These are phyloP conservation scores for Neoboletus magnificus DNA, from an alignment of 768 basidiomycete species.

Conservation along the genomic window DNA sequence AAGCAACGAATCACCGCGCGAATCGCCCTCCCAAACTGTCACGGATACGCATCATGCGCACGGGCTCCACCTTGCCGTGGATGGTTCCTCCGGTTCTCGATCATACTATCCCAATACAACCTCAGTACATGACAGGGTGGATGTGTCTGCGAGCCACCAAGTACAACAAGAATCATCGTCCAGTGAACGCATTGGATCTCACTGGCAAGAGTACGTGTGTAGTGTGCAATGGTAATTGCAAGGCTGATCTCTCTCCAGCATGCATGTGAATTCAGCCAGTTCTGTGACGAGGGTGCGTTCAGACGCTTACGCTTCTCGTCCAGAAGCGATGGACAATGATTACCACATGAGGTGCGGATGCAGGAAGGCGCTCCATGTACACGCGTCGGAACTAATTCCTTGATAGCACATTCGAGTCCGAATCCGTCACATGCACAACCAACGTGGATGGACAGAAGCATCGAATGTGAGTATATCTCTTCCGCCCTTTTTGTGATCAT, in stretches of 20 bases:
- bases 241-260: not conserved
- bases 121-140: not conserved
- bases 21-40: not conserved
- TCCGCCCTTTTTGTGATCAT: not conserved
- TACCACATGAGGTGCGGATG: not conserved
- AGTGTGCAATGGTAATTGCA: no score
- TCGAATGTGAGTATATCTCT: conserved; percentile 1
- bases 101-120: not conserved
- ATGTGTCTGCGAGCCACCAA: not conserved
- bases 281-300: not conserved
- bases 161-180: not conserved
- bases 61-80: no score
- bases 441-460: not conserved
- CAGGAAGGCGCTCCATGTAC: not conserved
- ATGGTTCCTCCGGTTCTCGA: not conserved
- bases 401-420: not conserved
- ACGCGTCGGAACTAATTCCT: not conserved
- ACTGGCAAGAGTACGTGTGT: not conserved
- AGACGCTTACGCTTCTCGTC: not conserved
- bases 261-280: not conserved
- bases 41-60: not conserved
- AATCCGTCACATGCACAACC: not conserved
- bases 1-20: not conserved
- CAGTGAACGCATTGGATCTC: not conserved
- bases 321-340: not conserved